phyloP scores from a whole-genome alignment of 1,284 basidiomycete genomes.

The Mycosarcoma maydis region DNA sequence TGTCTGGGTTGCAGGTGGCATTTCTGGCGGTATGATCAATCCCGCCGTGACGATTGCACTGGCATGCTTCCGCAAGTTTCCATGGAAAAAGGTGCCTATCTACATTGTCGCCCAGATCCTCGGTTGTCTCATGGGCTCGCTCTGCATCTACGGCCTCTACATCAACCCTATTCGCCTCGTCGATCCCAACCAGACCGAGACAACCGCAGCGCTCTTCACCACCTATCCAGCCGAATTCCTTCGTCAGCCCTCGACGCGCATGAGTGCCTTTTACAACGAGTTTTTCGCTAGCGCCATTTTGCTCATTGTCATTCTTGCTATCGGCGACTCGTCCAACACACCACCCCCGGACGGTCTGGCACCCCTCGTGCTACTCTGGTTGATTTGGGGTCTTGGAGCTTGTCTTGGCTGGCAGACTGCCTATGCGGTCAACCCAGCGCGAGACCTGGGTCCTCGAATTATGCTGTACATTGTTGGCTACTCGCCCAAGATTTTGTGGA shows the following conservation, averaged over 20 bases:
- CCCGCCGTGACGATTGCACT: conserved; percentile 73
- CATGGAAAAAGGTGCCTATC: conserved; percentile 80
- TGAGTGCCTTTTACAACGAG: conserved; percentile 54
- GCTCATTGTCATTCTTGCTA: conserved; percentile 53
- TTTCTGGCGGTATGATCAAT: conserved; percentile 57
- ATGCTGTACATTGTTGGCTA: conserved; percentile 75
- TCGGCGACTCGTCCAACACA: conserved; percentile 67
- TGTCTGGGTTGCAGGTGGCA: conserved; percentile 58
- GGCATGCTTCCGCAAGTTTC: conserved; percentile 78
- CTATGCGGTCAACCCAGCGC: conserved; percentile 75
- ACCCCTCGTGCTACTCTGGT: conserved; percentile 72
- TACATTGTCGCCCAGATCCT: conserved; percentile 79
- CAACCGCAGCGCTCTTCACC: conserved; percentile 76
- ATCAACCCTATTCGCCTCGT: conserved; percentile 75
- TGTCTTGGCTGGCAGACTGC: conserved; percentile 74
- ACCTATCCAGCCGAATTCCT: conserved; percentile 71
- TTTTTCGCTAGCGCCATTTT: conserved; percentile 53
- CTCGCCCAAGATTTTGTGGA: conserved; percentile 68
- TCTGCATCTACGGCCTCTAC: conserved; percentile 79
- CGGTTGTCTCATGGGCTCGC: conserved; percentile 77
- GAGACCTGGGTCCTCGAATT: conserved; percentile 75
- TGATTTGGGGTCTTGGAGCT: conserved; percentile 72
- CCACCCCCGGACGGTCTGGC: conserved; percentile 72
- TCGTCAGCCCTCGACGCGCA: conserved; percentile 33
- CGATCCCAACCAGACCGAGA: conserved; percentile 54